Evolutionary conservation across 73 alveolate species (phyloP), one percentile per base, ranked within the genome.

Genomic region (Uronychia setigera): DNA sequence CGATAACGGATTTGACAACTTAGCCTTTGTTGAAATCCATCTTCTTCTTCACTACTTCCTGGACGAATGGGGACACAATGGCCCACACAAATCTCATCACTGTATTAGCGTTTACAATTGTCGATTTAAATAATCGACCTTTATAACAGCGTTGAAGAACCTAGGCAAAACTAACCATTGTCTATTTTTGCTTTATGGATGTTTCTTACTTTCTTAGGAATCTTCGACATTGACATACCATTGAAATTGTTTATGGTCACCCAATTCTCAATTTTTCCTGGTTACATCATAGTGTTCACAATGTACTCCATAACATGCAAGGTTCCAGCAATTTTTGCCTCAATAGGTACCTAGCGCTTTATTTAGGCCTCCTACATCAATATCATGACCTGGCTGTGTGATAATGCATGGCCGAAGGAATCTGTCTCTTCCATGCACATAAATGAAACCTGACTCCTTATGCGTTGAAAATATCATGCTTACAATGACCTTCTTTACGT

Each of bases 211-310:
- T 88, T 86, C 60, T 60, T 92, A 19, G 98, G 98, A 32, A 94
- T 34, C 80, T 78, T 90, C 29, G 93, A 76, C 5, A 94, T 86
- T 0, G 93, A 85, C 28, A 88, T 88, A 27, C 94, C 98, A 60
- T 92, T 94, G 84, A 94, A 83, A 74, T 87, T 95, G 29, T 60
- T 35, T 1, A 86, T 80, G 1, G 85, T 31, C 14, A 96, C 91
- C 99, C 99, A 96, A 78, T 96, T 96, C 86, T 96, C 99, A 77
- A 95, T 80, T 86, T 92, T 94, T 0, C 98, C 99, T 25, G 98
- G 98, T 1, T 94, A 88, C 60, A 96, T 77, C 95, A 94, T 93
- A 77, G 92, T 87, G 86, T 92, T 92, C 35, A 93, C 95, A 5
- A 95, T 87, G 84, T 79, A 92, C 77, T 95, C 95, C 78, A 88